Base-by-base conservation (phyloP, 164 flowering plant genomes). In the Stephania japonica region DNA sequence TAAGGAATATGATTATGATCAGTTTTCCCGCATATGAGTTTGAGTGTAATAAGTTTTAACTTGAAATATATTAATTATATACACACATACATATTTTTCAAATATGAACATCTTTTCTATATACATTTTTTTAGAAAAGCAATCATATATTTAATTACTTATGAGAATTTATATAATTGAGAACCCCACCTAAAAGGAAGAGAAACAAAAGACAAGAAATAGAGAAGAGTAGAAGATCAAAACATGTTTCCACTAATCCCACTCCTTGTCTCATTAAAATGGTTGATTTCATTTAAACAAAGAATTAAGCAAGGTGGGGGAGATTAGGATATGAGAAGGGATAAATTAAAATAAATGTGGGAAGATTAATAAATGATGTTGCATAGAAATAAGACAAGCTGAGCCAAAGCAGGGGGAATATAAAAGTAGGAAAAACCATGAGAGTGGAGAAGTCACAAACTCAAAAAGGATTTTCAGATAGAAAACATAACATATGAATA, bases 361-460 rank as follows among this genome's bases (percentile, higher is more conserved):
- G 18, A 49, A 73, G 43, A 26, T 68, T n/a, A 69, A 70, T 70
- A 44, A 19, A 23, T 10, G 23, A 24, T 11, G 26, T 71, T 74
- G 77, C 59, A 75, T 26, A 50, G 68, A 27, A 74, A 75, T 61
- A 71, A 65, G 75, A 78, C 75, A 78, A 72, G 69, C 18, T 14
- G 44, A 75, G 41, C 59, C 12, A 68, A 78, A 75, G 75, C 27
- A 32, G 23, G 65, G 38, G 61, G 61, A 67, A 21, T 77, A 56
- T 65, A 70, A 70, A 25, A 70, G n/a, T 13, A 16, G 23, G 27
- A 9, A 68, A 42, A 64, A 64, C 27, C 50, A 3, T 50, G 71
- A 69, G 70, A 75, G 81, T 73, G 81, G 74, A 49, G 75, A 75
- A 47, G 76, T 70, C 77, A 71, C 77, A 63, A 69, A 75, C 27